phyloP scores from a whole-genome alignment of 208 protist species.

The Leishmania lainsoni region DNA sequence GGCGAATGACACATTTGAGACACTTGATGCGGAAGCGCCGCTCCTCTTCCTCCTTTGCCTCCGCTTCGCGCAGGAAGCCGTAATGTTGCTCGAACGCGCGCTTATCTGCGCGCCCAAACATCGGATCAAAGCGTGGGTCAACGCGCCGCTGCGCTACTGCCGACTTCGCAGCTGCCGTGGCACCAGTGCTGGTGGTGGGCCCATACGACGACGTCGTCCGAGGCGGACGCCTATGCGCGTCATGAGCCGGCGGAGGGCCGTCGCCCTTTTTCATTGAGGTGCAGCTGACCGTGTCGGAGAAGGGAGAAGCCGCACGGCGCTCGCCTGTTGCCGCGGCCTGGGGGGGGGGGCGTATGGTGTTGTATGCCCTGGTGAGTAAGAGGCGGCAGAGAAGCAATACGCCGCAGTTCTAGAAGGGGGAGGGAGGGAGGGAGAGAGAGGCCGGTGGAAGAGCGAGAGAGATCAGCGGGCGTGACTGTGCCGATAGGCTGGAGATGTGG shows the following conservation, averaged over 20 bases:
- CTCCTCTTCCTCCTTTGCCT: constrained; percentile 68
- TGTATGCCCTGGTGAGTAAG: background rate
- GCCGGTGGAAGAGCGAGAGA: background rate
- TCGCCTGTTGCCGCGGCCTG: no score
- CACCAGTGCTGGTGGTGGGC: background rate
- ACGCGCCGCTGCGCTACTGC: constrained; percentile 15
- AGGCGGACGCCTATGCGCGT: constrained; percentile 56
- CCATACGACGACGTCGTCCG: background rate
- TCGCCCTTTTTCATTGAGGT: constrained; percentile 49
- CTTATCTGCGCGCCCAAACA: constrained; percentile 52
- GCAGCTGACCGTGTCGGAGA: background rate
- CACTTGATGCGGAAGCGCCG: constrained; percentile 72
- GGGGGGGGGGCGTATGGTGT: background rate
- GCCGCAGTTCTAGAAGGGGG: background rate
- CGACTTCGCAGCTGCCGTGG: constrained; percentile 3
- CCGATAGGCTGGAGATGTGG: background rate
- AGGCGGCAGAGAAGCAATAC: background rate
- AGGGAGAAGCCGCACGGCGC: background rate
- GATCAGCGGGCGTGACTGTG: background rate
- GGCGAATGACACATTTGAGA: constrained; percentile 67
- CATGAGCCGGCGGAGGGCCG: constrained; percentile 69
- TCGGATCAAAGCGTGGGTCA: constrained; percentile 82
- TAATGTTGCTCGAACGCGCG: constrained; percentile 78
- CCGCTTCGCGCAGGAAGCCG: constrained; percentile 75
- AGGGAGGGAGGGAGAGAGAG: background rate